Evolutionary conservation across 2,329 filamentous ascomycete genomes (phyloP).

Genomic region (Botrytis cinerea): DNA sequence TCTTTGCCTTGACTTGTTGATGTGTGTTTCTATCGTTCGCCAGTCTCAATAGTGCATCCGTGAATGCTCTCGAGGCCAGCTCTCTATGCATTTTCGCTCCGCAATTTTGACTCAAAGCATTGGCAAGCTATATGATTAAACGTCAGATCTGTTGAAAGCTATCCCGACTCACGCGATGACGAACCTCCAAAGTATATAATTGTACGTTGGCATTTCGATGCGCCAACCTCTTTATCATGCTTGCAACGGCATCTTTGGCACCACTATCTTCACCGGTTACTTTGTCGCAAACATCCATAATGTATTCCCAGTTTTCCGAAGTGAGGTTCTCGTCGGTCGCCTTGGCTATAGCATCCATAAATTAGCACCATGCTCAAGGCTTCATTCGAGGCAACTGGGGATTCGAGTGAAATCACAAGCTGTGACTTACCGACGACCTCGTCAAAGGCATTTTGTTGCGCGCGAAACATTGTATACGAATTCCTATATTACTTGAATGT

Average conservation of each 20-base stretch:
- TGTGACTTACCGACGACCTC: conserved; percentile 63
- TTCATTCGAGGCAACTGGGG: conserved; percentile 19
- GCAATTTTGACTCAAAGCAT: conserved; percentile 73
- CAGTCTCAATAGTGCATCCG: conserved; percentile 86
- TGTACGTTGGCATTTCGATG: conserved; percentile 80
- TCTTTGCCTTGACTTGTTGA: conserved; percentile 94
- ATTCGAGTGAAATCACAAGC: conserved; percentile 11
- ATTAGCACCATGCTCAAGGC: conserved; percentile 28
- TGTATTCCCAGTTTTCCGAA: conserved; percentile 67
- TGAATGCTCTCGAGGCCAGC: conserved; percentile 73
- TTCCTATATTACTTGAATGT: background rate
- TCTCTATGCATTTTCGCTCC: conserved; percentile 69
- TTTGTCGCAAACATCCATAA: conserved; percentile 49
- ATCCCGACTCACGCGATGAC: conserved; percentile 9
- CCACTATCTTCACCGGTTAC: conserved; percentile 46
- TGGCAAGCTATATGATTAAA: conserved; percentile 56
- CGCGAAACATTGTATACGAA: conserved; percentile 54
- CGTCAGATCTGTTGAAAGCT: conserved; percentile 24
- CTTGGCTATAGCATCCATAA: conserved; percentile 54
- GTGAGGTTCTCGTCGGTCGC: conserved; percentile 97
- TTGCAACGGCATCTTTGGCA: conserved; percentile 67
- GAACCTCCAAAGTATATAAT: conserved; percentile 69
- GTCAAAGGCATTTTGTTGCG: conserved; percentile 68
- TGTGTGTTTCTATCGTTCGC: conserved; percentile 95
- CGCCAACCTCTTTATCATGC: conserved; percentile 72